A percentile compares a stretch with the other conserved stretches of the same genome.
These are phyloP conservation scores for Fremontodendron californicum DNA, from an alignment of 345 rosid species.

Conservation along the genomic window DNA sequence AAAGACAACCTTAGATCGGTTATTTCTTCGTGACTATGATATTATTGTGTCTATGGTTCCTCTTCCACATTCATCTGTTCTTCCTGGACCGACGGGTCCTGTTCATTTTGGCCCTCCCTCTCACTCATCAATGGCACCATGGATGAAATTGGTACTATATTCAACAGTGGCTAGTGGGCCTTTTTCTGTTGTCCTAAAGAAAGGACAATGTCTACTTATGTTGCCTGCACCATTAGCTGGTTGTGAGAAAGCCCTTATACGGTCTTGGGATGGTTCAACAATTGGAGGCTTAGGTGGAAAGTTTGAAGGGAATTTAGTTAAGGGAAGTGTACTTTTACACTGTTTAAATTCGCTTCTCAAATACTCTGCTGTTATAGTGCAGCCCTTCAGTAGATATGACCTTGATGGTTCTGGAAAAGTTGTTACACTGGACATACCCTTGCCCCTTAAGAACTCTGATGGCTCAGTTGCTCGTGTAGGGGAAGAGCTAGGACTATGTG, in stretches of 20 bases:
- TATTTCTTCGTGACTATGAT: slow-evolving; percentile 91
- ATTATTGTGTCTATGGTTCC: slow-evolving; percentile 80
- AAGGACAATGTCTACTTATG: slow-evolving; percentile 86
- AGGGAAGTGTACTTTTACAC: slow-evolving; percentile 73
- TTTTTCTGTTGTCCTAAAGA: slow-evolving; percentile 82
- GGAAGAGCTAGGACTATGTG: slow-evolving; percentile 59
- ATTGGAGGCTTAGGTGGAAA: slow-evolving; percentile 90
- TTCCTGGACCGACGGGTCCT: slow-evolving; percentile 91
- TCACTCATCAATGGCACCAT: slow-evolving; percentile 82
- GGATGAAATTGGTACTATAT: slow-evolving; percentile 90
- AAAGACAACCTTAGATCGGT: slow-evolving; percentile 72
- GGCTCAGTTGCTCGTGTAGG: slow-evolving; percentile 71
- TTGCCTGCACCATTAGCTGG: slow-evolving; percentile 98
- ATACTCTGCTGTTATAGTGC: slow-evolving; percentile 78
- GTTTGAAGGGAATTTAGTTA: slow-evolving; percentile 87
- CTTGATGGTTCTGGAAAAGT: slow-evolving; percentile 76
- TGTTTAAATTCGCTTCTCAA: slow-evolving; percentile 90
- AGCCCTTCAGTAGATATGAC: slow-evolving; percentile 75
- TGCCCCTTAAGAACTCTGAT: slow-evolving; percentile 75
- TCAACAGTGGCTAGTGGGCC: slow-evolving; percentile 83
- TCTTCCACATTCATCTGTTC: slow-evolving; percentile 80
- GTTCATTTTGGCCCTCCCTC: slow-evolving; percentile 95
- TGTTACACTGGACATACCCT: slow-evolving; percentile 73
- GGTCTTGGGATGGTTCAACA: slow-evolving; percentile 97
- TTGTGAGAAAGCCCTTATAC: slow-evolving; percentile 89